These are phyloP conservation scores for Pholiota adiposa DNA, from an alignment of 1,284 basidiomycete genomes.

Conservation along the genomic window DNA sequence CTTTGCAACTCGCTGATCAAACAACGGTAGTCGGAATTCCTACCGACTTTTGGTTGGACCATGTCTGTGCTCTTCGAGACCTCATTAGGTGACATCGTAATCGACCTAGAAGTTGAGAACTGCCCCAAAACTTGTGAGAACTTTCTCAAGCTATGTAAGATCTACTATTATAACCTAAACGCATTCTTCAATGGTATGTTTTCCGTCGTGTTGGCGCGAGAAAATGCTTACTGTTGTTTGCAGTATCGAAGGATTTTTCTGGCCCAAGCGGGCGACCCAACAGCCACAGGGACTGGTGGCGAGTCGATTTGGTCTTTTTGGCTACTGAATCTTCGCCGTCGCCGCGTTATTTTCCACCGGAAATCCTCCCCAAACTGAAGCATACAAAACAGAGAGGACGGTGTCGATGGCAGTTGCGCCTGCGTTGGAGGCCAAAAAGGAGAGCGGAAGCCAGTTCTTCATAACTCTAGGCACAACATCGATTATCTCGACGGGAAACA, in stretches of 20 bases:
- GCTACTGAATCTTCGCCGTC: constrained; percentile 50
- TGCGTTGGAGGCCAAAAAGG: constrained; percentile 69
- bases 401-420: constrained; percentile 96
- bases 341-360: constrained; percentile 84
- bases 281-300: constrained; percentile 93
- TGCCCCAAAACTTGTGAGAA: constrained; percentile 93
- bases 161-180: constrained; percentile 95
- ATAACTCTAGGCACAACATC: constrained; percentile 88
- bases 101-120: constrained; percentile 91
- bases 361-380: constrained; percentile 81
- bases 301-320: constrained; percentile 83
- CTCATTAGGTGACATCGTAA: constrained; percentile 93
- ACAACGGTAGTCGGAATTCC: too few species aligned
- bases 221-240: constrained; percentile 1
- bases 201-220: constrained; percentile 4
- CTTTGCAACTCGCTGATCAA: neutral
- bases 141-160: constrained; percentile 96
- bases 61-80: constrained; percentile 99
- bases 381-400: constrained; percentile 81
- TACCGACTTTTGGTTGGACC: neutral
- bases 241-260: constrained; percentile 95
- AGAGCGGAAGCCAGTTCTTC: constrained; percentile 96
- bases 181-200: constrained; percentile 93
- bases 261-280: constrained; percentile 93
- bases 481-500: constrained; percentile 97